These are phyloP conservation scores for Sanguinoderma infundibulare DNA, from an alignment of 1,284 basidiomycete genomes.

Conservation along the genomic window DNA sequence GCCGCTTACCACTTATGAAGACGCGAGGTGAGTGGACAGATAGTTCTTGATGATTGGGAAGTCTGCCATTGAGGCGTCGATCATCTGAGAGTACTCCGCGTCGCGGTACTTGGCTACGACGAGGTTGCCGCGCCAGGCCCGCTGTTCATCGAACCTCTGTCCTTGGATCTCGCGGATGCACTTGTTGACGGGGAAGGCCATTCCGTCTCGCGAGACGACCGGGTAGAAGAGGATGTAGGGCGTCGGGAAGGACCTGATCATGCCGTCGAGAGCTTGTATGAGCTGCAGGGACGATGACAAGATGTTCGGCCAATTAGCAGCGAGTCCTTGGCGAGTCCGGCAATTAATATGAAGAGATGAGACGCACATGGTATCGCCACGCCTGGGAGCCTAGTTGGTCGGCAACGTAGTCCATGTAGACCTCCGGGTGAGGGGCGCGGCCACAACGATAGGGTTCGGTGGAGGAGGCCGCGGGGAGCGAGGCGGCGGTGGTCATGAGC, in stretches of 20 bases:
- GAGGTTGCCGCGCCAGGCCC: conserved; percentile 79
- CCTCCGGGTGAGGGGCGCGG: conserved; percentile 78
- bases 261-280: conserved; percentile 74
- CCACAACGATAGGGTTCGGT: conserved; percentile 40
- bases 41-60: conserved; percentile 81
- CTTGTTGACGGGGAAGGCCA: conserved; percentile 80
- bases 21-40: conserved; percentile 64
- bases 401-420: conserved; percentile 83
- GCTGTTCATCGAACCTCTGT: conserved; percentile 55
- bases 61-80: conserved; percentile 77
- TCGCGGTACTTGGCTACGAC: conserved; percentile 77
- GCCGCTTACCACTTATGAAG: conserved; percentile 27
- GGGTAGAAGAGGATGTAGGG: conserved; percentile 84
- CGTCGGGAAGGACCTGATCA: conserved; percentile 74
- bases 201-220: conserved; percentile 70
- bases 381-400: conserved; percentile 67
- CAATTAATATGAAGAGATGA: conserved; percentile 20
- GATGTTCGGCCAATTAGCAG: conserved; percentile 22
- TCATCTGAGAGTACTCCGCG: conserved; percentile 68
- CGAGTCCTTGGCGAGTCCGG: too few species aligned
- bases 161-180: conserved; percentile 75
- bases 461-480: conserved; percentile 38
- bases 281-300: conserved; percentile 46
- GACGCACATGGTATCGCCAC: conserved; percentile 72
- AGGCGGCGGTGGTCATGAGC: conserved; percentile 71